Evolutionary conservation across 805 yeast species (phyloP), one percentile per base, ranked within the genome.

Genomic region (Yarrowia divulgata): DNA sequence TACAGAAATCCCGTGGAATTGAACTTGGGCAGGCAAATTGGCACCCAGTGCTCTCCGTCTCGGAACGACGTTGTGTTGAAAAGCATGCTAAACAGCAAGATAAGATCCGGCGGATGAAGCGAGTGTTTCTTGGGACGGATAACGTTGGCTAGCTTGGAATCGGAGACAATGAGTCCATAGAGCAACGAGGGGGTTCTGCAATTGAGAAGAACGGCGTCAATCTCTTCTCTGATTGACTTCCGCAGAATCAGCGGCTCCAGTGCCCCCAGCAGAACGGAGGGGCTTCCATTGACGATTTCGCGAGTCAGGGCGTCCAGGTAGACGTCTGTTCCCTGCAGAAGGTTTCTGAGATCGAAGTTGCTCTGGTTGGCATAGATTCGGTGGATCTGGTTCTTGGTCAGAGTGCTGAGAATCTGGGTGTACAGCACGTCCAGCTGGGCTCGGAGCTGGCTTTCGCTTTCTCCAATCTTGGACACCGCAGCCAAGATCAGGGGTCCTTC

Each of bases 21-120:
- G 81, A 94, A 94, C 73, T 90, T 87, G 0, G 98, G 97, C 76
- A 94, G 82, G 77, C 99, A 94, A 0, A 94, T 82, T 0, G 99
- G 99, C 13, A 91, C 85, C 98, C 98, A 95, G 70, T 92, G 85
- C 75, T 93, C 97, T 29, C 80, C 80, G 40, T 81, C 81, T 34
- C 80, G 80, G 71, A 86, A 82, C 0, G 87, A 81, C 57, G 80
- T 79, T n/a, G 87, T 85, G 72, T 84, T 86, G 73, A 85, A 86
- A 1, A 94, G 85, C 79, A 92, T 85, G 18, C 90, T 85, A 71
- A 92, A 87, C 34, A 95, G 78, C 8, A 91, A 80, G 63, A 90
- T 90, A 18, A 95, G 79, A 77, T 94, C 99, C 9, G 90, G 86
- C 2, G 97, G 93, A 72, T 90, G 90, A 43, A 94, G 77, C 8